Evolutionary conservation across 2,329 filamentous ascomycete species (phyloP), one percentile per base, ranked within the genome.

Genomic region (Colletotrichum aenigma): DNA sequence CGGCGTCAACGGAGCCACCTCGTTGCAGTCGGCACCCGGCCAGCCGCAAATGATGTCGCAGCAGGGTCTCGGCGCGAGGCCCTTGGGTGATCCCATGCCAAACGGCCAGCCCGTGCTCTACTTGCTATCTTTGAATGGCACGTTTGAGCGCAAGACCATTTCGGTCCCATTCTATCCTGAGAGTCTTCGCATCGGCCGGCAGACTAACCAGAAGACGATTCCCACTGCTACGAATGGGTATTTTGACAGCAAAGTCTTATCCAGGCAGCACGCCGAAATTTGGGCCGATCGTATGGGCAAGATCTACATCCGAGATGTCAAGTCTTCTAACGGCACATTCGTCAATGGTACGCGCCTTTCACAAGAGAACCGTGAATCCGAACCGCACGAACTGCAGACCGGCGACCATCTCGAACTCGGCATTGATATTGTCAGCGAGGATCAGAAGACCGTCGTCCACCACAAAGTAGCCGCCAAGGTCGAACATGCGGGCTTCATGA

Each of bases 261-360:
- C 97, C 52, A 91, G 97, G 80, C 96, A 98, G 83, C 97, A 99
- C 84, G 97, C 97, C 43, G 97, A 99, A 84, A 94, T 99, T 48
- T 98, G 96, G 92, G 96, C 97, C n/a, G 91, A 92, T 77, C 85
- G 88, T 70, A 93, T 94, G 77, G 96, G 96, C 69, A 98, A 98
- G 83, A 94, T 99, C 58, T 98, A 93, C 91, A 98, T 99, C 79
- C 92, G 96, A 74, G 97, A 99, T 85, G 94, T 99, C 80, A 99
- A 98, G 85, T 98, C 97, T 0, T 99, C 97, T 55, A 99, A 99
- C 83, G 97, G 97, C 74, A 99, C 97, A 1, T 99, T 99, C 84
- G 96, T 99, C 79, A 99, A 99, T 81, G 96, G 96, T 24, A 92
- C 94, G 70, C 93, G 97, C 34, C 85, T 99, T 75, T 98, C 97